Conservation (phyloP, 106 monocot species). For the Hemerocallis citrina region DNA sequence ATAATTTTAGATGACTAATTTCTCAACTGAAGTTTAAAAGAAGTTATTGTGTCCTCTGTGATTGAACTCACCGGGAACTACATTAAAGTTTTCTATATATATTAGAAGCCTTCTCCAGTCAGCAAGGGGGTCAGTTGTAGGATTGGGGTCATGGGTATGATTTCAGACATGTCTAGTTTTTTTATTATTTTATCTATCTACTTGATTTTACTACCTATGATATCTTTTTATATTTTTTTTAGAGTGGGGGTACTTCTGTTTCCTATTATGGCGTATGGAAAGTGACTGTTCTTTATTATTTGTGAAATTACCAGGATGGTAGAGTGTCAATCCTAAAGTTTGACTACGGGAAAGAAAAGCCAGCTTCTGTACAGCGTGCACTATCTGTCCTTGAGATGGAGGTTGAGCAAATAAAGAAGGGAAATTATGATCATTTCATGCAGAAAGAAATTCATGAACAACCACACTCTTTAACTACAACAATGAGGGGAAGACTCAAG, state of each 20-base stretch:
- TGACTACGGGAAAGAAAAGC: constrained; percentile 81
- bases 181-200: not conserved
- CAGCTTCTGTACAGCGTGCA: constrained; percentile 89
- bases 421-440: constrained; percentile 96
- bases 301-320: constrained; percentile 58
- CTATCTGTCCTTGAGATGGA: constrained; percentile 97
- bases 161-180: too few species aligned
- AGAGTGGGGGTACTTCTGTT: not conserved
- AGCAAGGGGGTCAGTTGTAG: too few species aligned
- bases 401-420: constrained; percentile 99
- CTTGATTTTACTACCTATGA: not conserved
- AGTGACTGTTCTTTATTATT: not conserved
- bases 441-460: constrained; percentile 99
- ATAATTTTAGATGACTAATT: not conserved
- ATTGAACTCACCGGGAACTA: not conserved
- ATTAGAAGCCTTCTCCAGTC: not conserved
- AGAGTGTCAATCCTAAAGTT: constrained; percentile 87
- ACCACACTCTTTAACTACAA: constrained; percentile 86
- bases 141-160: too few species aligned
- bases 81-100: not conserved
- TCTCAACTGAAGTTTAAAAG: not conserved
- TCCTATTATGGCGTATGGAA: not conserved
- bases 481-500: constrained; percentile 95
- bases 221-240: not conserved
- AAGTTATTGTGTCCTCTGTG: not conserved